Evolutionary conservation across 768 basidiomycete genomes (phyloP), one percentile per base, ranked within the genome.

Genomic region (Chalciporus piperatus): DNA sequence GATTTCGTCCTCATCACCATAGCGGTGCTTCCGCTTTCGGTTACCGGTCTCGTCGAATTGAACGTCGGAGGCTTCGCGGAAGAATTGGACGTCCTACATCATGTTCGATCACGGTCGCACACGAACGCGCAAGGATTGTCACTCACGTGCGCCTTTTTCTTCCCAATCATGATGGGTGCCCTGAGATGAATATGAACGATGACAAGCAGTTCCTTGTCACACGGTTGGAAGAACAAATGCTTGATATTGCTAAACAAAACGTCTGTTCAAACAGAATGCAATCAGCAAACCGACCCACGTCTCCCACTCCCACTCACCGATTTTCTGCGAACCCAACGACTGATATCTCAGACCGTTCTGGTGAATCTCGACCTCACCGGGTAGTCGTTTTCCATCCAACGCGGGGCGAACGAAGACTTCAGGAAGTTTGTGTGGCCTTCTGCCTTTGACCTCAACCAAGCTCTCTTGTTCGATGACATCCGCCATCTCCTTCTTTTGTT

Each of bases 1-100:
- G 54, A 98, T 94, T 71, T 98, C 97, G 66, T 99, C 97, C 68
- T 99, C 97, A 63, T 98, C 97, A 25, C 94, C 94, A 63, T 98
- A 98, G 49, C 96, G 83, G 61, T 94, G 90, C 69, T 97, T 94
- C 48, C 96, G 83, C 70, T 98, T 98, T 59, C 95, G 82, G 62
- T 98, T 98, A n/a, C 97, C 97, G 1, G 97, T 98, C 70, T 99
- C 97, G 63, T 99, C 97, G 63, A 98, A 98, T 57, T 95, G 91
- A 25, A 96, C 91, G 59, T 99, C 97, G 0, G 92, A 91, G 7
- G 95, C 96, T 73, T 98, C 97, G 9, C 96, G 89, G 76, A 90
- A 94, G 70, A 99, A 98, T 81, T 98, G 97, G 6, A 98, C 83
- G 68, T 99, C 97, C 90, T 96, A 55, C 19, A 47, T 43, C 47